phyloP scores from a whole-genome alignment of 192 early-diverging fungal genomes.

The Phycomyces nitens region DNA sequence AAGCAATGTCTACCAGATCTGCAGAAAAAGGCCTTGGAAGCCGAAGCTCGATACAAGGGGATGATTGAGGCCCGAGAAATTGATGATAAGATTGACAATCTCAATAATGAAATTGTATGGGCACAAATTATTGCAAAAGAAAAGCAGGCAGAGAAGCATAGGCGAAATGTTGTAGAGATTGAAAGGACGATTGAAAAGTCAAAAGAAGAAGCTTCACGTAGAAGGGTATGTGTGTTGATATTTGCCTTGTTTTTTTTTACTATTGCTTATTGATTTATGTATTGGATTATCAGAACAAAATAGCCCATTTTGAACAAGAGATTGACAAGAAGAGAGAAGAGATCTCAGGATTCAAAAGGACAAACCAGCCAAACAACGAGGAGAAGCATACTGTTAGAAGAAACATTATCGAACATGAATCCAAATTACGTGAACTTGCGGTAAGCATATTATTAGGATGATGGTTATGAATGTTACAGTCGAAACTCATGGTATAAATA shows the following conservation, averaged over 20 bases:
- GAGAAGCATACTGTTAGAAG: constrained; percentile 41
- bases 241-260: no score
- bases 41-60: constrained; percentile 65
- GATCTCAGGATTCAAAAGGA: constrained; percentile 30
- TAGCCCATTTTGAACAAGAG: background rate
- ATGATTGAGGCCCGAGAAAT: constrained; percentile 59
- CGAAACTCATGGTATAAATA: no score
- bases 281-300: constrained; percentile 9
- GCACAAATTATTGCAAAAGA: constrained; percentile 62
- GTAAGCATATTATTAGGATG: no score
- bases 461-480: no score
- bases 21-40: constrained; percentile 58
- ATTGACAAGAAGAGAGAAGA: constrained; percentile 36
- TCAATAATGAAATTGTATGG: constrained; percentile 79
- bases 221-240: background rate
- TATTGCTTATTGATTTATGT: no score
- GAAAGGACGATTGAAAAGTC: constrained; percentile 10
- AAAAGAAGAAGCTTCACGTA: background rate
- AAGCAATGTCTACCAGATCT: constrained; percentile 62
- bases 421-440: constrained; percentile 36
- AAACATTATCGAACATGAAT: constrained; percentile 44
- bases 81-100: constrained; percentile 44
- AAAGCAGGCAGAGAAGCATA: constrained; percentile 10
- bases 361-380: constrained; percentile 46
- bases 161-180: background rate